Evolutionary conservation across 495 filamentous ascomycete species (phyloP).

Genomic region (Sordaria brevicollis): DNA sequence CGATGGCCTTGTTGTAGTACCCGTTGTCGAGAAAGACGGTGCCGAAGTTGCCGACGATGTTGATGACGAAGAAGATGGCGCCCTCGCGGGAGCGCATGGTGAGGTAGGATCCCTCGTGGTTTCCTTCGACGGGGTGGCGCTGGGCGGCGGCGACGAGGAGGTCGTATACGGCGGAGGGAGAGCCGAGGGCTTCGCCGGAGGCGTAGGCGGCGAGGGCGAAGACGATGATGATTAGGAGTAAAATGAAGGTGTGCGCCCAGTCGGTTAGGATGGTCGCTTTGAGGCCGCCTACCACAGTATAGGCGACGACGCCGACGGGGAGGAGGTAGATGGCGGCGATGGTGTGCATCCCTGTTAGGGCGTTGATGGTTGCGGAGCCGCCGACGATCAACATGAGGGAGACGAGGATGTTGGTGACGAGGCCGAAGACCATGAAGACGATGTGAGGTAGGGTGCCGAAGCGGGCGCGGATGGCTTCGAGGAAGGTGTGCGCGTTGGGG

Average conservation of each 20-base stretch:
- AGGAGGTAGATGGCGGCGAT: slow-evolving; percentile 86
- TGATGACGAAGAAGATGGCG: slow-evolving; percentile 94
- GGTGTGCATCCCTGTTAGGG: slow-evolving; percentile 77
- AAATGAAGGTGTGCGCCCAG: slow-evolving; percentile 73
- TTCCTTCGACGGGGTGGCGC: slow-evolving; percentile 71
- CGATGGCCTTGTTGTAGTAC: slow-evolving; percentile 94
- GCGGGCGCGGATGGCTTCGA: slow-evolving; percentile 56
- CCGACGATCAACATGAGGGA: slow-evolving; percentile 91
- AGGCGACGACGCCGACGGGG: slow-evolving; percentile 73
- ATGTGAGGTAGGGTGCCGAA: slow-evolving; percentile 54
- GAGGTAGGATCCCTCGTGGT: slow-evolving; percentile 75
- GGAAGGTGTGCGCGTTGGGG: slow-evolving; percentile 79
- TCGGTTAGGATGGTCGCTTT: slow-evolving; percentile 42
- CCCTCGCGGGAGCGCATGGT: slow-evolving; percentile 85
- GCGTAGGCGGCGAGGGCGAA: slow-evolving; percentile 85
- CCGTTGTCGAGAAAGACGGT: slow-evolving; percentile 75
- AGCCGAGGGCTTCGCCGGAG: slow-evolving; percentile 64
- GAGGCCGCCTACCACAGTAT: slow-evolving; percentile 48
- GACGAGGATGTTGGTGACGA: slow-evolving; percentile 74
- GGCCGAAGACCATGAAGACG: slow-evolving; percentile 70
- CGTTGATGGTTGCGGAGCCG: slow-evolving; percentile 75
- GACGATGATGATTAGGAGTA: slow-evolving; percentile 81
- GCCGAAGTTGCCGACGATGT: slow-evolving; percentile 74
- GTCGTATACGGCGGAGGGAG: slow-evolving; percentile 73
- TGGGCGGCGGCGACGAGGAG: slow-evolving; percentile 59